phyloP scores from a whole-genome alignment of 495 filamentous ascomycete species.

The Terfezia boudieri region DNA sequence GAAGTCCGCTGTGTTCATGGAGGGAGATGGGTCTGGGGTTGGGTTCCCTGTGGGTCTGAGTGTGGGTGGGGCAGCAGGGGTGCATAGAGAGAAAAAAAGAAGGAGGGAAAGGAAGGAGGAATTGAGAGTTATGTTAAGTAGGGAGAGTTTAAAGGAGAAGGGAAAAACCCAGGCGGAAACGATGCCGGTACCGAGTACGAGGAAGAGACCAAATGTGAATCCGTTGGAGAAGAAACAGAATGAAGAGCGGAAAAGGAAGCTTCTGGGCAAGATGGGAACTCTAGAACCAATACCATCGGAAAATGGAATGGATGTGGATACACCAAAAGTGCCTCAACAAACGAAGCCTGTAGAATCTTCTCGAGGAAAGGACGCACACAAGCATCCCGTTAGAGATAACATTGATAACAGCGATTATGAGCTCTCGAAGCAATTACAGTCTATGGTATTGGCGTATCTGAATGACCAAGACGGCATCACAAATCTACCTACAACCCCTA shows the following conservation, averaged over 20 bases:
- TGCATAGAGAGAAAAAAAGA: conserved; percentile 3
- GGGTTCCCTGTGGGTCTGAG: neutral
- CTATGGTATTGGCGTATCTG: conserved; percentile 17
- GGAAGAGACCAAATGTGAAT: conserved; percentile 3
- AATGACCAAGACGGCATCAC: conserved; percentile 9
- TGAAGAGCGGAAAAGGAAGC: neutral
- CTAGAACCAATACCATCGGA: neutral
- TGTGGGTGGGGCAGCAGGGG: neutral
- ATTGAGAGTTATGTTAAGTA: neutral
- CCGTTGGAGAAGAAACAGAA: conserved; percentile 1
- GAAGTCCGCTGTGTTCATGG: neutral
- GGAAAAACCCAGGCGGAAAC: neutral
- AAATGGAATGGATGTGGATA: neutral
- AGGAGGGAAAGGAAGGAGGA: conserved; percentile 1
- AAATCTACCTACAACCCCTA: conserved; percentile 8
- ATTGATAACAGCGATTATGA: neutral
- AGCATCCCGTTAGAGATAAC: neutral
- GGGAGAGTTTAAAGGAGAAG: neutral
- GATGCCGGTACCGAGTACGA: neutral
- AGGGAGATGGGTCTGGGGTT: neutral
- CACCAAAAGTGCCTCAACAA: neutral
- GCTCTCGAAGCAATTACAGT: conserved; percentile 11
- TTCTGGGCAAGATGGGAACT: neutral
- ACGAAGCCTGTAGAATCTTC: neutral
- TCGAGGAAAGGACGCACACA: neutral